These are phyloP conservation scores for Xerocomellus amylosporus DNA, from an alignment of 768 basidiomycete species.

Conservation along the genomic window DNA sequence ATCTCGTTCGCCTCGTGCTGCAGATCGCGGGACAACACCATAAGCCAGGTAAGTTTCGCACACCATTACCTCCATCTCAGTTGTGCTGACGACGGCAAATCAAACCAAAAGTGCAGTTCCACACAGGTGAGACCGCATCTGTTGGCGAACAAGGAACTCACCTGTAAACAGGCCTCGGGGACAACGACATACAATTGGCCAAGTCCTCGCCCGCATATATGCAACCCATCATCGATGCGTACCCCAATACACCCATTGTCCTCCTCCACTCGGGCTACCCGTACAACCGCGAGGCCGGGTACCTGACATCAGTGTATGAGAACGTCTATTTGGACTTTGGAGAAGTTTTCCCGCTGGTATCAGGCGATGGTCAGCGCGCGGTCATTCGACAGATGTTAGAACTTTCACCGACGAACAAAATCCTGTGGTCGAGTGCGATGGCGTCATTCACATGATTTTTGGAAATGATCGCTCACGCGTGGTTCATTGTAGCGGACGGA, in stretches of 20 bases:
- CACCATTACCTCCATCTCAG: not conserved
- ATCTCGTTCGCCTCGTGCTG: slow-evolving; percentile 55
- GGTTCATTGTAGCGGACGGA: slow-evolving; percentile 17
- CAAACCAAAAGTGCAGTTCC: slow-evolving; percentile 65
- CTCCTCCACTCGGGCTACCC: slow-evolving; percentile 79
- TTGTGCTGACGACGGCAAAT: not conserved
- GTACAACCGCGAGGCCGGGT: slow-evolving; percentile 74
- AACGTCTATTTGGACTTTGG: slow-evolving; percentile 83
- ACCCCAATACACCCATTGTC: slow-evolving; percentile 58
- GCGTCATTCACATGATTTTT: not conserved
- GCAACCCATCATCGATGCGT: slow-evolving; percentile 65
- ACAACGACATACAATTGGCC: slow-evolving; percentile 61
- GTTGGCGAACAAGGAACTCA: not conserved
- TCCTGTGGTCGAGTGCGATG: slow-evolving; percentile 74
- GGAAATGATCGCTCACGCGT: not conserved
- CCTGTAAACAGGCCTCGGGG: slow-evolving; percentile 51
- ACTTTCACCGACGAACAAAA: slow-evolving; percentile 71
- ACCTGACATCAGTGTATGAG: slow-evolving; percentile 64
- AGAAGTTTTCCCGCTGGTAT: slow-evolving; percentile 70
- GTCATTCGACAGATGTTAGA: slow-evolving; percentile 66
- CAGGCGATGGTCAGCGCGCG: slow-evolving; percentile 56
- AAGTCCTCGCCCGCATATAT: slow-evolving; percentile 62
- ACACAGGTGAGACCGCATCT: slow-evolving; percentile 45
- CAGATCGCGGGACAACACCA: slow-evolving; percentile 47
- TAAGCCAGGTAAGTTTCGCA: slow-evolving; percentile 54